Percentiles rank a stretch among this genome's conserved stretches.
Conservation (phyloP, 495 filamentous ascomycete genomes). For the Penicillium steckii region DNA sequence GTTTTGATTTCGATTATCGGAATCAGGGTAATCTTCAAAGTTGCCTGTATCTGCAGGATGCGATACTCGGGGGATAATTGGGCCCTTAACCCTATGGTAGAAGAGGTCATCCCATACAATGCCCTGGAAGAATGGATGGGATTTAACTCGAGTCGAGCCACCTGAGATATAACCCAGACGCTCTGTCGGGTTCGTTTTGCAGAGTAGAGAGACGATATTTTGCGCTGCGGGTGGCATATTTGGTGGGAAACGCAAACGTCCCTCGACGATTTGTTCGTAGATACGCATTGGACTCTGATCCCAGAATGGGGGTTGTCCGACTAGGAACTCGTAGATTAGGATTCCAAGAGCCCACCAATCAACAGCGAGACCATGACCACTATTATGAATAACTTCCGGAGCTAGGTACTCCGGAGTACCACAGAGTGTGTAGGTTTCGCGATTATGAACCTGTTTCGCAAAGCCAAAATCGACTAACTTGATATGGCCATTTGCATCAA, state of each 20-base stretch:
- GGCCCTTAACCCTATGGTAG: constrained; percentile 65
- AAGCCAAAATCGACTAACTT: constrained; percentile 99
- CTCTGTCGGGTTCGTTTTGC: constrained; percentile 83
- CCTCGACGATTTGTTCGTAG: constrained; percentile 67
- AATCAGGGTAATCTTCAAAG: constrained; percentile 82
- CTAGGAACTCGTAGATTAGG: constrained; percentile 92
- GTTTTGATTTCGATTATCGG: constrained; percentile 50
- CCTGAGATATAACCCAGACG: constrained; percentile 87
- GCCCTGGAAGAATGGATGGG: constrained; percentile 80
- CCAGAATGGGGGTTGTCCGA: constrained; percentile 97
- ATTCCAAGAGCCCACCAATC: constrained; percentile 99
- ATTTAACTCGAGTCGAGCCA: constrained; percentile 77
- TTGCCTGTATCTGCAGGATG: constrained; percentile 83
- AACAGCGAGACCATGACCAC: constrained; percentile 92
- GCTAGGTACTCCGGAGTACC: constrained; percentile 97
- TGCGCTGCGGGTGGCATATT: constrained; percentile 72
- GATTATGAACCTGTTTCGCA: constrained; percentile 64
- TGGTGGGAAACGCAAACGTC: constrained; percentile 35
- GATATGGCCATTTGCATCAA: constrained; percentile 90
- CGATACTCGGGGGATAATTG: constrained; percentile 80
- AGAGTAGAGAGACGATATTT: constrained; percentile 80
- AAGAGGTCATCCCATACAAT: constrained; percentile 87
- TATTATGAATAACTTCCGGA: constrained; percentile 94
- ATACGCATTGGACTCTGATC: constrained; percentile 94
- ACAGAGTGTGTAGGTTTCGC: constrained; percentile 92